These are phyloP conservation scores for Mycena haematopus DNA, from an alignment of 768 basidiomycete species.

Conservation along the genomic window DNA sequence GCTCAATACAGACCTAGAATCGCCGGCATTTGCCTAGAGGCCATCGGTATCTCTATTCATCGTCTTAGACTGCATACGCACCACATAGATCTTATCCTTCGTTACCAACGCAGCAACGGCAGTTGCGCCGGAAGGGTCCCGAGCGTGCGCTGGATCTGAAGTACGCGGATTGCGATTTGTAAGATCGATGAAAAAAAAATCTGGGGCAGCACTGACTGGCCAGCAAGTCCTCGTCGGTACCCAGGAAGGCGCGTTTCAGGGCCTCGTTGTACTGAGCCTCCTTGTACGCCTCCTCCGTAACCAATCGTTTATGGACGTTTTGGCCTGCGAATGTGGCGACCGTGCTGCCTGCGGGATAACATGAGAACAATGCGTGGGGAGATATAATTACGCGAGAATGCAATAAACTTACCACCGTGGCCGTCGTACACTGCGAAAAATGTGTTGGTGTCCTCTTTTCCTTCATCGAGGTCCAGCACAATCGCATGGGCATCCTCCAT, in stretches of 20 bases:
- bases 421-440: constrained; percentile 99
- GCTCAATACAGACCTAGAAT: constrained; percentile 90
- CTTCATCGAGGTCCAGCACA: constrained; percentile 70
- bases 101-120: constrained; percentile 90
- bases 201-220: constrained; percentile 59
- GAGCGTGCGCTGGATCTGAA: constrained; percentile 82
- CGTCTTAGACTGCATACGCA: constrained; percentile 44
- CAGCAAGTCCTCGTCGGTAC: constrained; percentile 93
- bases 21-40: constrained; percentile 93
- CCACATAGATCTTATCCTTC: constrained; percentile 81
- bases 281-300: constrained; percentile 75
- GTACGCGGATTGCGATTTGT: constrained; percentile 26
- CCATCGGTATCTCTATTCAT: constrained; percentile 26
- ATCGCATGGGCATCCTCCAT: constrained; percentile 97
- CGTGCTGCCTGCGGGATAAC: constrained; percentile 61
- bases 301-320: constrained; percentile 80
- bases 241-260: constrained; percentile 88
- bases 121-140: constrained; percentile 96
- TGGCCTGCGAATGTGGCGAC: constrained; percentile 90
- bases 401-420: constrained; percentile 78
- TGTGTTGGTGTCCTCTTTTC: constrained; percentile 56
- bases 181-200: constrained; percentile 10
- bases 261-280: constrained; percentile 74
- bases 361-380: constrained; percentile 21
- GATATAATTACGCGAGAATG: constrained; percentile 16